Evolutionary conservation across 805 yeast species (phyloP), one percentile per base, ranked within the genome.

Genomic region (Hemisphaericaspora nanyangensis): DNA sequence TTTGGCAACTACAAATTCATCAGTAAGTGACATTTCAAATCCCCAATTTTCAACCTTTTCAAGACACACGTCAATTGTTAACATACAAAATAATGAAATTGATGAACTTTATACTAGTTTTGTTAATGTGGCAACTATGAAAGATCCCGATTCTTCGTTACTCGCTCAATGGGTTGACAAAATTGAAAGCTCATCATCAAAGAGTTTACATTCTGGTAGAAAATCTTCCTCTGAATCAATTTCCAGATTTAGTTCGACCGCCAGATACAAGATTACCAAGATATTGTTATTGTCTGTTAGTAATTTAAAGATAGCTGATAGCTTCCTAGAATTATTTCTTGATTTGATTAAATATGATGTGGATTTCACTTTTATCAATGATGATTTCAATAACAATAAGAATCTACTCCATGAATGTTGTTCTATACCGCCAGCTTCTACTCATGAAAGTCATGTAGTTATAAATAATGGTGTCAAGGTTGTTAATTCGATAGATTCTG

Each of bases 61-160:
- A 20, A 19, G 38, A 31, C 32, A 29, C 24, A 17, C 39, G 34
- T 16, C 43, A 15, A 37, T 49, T n/a, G 39, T 45, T 7, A 46
- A 40, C 31, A 30, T 54, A 22, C 50, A 68, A 29, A 73, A 72
- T 44, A 57, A 59, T 31, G 80, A 76, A 40, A 74, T 79, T 18
- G 93, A 85, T 60, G 88, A 82, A 47, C 59, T 85, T 24, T 84
- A 82, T 56, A 69, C 82, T 7, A 86, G 85, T 55, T 85, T 85
- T 53, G 75, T 80, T 43, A 72, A 72, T 44, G 69, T 76, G 15
- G 74, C 74, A 10, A 63, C 72, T 13, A 60, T 66, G 7, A 65
- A 68, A 35, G 71, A 63, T 32, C 65, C 68, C 6, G 72, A 67
- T 38, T 48, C 56, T 36, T 51, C 61, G 6, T 49, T 66, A 17